Evolutionary conservation across 257 asterid genomes (phyloP).

Genomic region (Ehretia macrophylla): DNA sequence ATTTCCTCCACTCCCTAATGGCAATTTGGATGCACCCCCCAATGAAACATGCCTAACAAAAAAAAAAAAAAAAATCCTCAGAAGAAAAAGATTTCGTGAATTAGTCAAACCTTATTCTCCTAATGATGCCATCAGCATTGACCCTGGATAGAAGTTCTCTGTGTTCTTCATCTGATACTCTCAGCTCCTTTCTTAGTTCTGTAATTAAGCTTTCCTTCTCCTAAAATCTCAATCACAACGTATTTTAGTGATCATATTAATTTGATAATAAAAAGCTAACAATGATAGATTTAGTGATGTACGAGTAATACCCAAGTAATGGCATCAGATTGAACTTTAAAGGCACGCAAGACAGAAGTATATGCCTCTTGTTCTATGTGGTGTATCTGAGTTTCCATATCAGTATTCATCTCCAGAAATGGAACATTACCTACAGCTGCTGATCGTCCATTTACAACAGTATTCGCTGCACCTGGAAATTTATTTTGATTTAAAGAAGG

Average conservation of each 20-base stretch:
- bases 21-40: not conserved
- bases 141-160: conserved; percentile 77
- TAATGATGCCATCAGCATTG: conserved; percentile 69
- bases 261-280: conserved; percentile 25
- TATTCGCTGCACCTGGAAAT: not conserved
- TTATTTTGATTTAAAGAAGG: not conserved
- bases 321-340: conserved; percentile 95
- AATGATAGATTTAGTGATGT: conserved; percentile 20
- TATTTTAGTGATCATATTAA: conserved; percentile 22
- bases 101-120: conserved; percentile 60
- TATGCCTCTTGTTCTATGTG: conserved; percentile 96
- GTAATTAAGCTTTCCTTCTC: conserved; percentile 88
- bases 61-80: too few species aligned
- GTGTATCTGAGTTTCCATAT: conserved; percentile 81
- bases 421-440: not conserved
- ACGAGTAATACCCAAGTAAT: conserved; percentile 69
- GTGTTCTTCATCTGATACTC: conserved; percentile 88
- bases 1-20: conserved; percentile 29
- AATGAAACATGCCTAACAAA: not conserved
- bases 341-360: conserved; percentile 81
- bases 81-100: not conserved
- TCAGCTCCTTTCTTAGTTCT: conserved; percentile 89
- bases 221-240: conserved; percentile 39
- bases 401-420: conserved; percentile 25
- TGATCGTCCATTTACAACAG: not conserved